Evolutionary conservation across 164 flowering plant genomes (phyloP).

Genomic region (Euptelea pleiosperma): DNA sequence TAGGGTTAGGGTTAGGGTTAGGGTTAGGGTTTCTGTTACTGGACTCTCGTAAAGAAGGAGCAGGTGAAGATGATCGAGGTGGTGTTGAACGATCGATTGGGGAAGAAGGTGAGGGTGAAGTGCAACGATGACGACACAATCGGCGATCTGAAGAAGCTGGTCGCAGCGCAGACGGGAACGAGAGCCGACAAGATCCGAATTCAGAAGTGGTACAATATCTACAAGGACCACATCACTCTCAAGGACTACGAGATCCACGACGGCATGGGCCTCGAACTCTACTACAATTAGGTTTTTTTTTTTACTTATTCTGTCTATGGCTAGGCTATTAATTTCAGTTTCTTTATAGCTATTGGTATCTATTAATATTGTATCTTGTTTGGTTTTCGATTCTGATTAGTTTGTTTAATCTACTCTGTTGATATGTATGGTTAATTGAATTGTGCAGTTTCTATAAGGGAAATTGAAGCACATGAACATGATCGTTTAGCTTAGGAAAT

Average conservation of each 20-base stretch:
- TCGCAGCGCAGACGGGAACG: constrained; percentile 88
- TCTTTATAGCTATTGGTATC: no score
- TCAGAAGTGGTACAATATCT: constrained; percentile 88
- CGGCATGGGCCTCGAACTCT: constrained; percentile 97
- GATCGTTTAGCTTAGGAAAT: no score
- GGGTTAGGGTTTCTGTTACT: constrained; percentile 3
- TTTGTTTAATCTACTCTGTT: no score
- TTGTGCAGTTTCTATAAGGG: no score
- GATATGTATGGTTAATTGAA: no score
- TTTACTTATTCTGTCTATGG: no score
- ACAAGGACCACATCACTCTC: constrained; percentile 92
- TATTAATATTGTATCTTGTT: no score
- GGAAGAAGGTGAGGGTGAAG: constrained; percentile 92
- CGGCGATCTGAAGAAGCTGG: constrained; percentile 91
- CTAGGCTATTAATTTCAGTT: no score
- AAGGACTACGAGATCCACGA: constrained; percentile 91
- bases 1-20: no score
- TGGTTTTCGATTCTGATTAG: no score
- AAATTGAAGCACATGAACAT: no score
- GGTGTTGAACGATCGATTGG: constrained; percentile 85
- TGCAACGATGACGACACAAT: constrained; percentile 95
- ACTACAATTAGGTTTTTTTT: constrained; percentile 48
- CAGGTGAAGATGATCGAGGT: constrained; percentile 95
- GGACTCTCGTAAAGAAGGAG: no score
- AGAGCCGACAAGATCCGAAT: constrained; percentile 75